Percentiles rank a stretch among this genome's conserved stretches.
phyloP scores from a whole-genome alignment of 108 stramenopile species.

The Cyclotella atomus region DNA sequence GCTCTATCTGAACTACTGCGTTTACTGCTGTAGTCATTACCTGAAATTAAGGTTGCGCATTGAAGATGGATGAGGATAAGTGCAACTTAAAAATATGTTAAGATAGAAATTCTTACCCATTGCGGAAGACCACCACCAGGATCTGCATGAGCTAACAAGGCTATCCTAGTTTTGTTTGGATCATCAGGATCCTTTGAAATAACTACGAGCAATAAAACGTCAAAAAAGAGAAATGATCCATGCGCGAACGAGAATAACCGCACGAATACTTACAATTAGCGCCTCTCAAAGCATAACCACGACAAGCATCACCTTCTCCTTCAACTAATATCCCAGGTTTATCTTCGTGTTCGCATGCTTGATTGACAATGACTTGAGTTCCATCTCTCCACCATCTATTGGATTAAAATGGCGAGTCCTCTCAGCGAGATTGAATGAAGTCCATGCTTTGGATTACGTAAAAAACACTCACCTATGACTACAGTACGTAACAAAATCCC shows the following conservation, averaged over 20 bases:
- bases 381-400: conserved; percentile 69
- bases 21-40: conserved; percentile 83
- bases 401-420: no score
- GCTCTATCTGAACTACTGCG: conserved; percentile 81
- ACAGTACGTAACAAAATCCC: conserved; percentile 88
- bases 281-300: conserved; percentile 86
- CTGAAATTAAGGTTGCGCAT: no score
- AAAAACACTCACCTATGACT: conserved; percentile 61
- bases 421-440: no score
- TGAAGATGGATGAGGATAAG: no score
- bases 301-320: conserved; percentile 60
- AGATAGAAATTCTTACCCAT: conserved; percentile 43
- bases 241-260: not conserved
- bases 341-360: conserved; percentile 79
- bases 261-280: conserved; percentile 60
- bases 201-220: conserved; percentile 19
- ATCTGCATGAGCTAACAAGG: conserved; percentile 61
- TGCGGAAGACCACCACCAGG: conserved; percentile 64
- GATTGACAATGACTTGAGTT: conserved; percentile 83
- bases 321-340: conserved; percentile 57
- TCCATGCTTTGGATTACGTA: not conserved
- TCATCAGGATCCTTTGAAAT: conserved; percentile 77
- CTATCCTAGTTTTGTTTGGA: conserved; percentile 72
- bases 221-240: conserved; percentile 3
- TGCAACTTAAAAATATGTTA: no score